Conservation (phyloP, 192 early-diverging fungal species). For the Backusella australiensis region DNA sequence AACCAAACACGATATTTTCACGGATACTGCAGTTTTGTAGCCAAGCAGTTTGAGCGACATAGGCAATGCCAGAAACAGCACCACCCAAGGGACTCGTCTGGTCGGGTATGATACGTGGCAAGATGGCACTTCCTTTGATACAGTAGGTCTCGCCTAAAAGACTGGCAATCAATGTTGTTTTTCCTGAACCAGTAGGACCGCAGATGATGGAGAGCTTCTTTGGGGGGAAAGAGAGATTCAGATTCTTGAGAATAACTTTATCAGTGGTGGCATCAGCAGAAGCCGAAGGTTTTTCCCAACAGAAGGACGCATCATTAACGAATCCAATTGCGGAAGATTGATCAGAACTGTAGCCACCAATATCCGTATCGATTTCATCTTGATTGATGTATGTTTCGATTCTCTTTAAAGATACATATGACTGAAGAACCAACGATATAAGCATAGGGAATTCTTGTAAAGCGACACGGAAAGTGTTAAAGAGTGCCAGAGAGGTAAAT, state of each 20-base stretch:
- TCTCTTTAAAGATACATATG: conserved; percentile 60
- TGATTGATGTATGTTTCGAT: conserved; percentile 75
- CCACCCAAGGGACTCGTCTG: conserved; percentile 16
- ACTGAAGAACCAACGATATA: conserved; percentile 57
- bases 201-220: too few species aligned
- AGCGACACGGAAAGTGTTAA: conserved; percentile 61
- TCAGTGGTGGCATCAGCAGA: conserved; percentile 53
- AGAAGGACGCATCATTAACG: not conserved
- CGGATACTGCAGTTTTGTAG: conserved; percentile 31
- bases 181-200: too few species aligned
- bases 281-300: not conserved
- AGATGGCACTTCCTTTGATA: conserved; percentile 36
- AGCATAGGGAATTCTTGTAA: conserved; percentile 61
- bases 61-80: conserved; percentile 63
- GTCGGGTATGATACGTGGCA: conserved; percentile 30
- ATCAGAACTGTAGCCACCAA: not conserved
- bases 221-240: too few species aligned
- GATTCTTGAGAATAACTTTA: too few species aligned
- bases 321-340: not conserved
- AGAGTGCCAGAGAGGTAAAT: conserved; percentile 71
- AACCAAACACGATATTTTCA: conserved; percentile 80
- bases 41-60: conserved; percentile 74
- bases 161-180: conserved; percentile 32
- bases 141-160: conserved; percentile 80
- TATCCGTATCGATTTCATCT: conserved; percentile 52